Evolutionary conservation across 2,329 filamentous ascomycete species (phyloP).

Genomic region (Sordariomycetes sp.): DNA sequence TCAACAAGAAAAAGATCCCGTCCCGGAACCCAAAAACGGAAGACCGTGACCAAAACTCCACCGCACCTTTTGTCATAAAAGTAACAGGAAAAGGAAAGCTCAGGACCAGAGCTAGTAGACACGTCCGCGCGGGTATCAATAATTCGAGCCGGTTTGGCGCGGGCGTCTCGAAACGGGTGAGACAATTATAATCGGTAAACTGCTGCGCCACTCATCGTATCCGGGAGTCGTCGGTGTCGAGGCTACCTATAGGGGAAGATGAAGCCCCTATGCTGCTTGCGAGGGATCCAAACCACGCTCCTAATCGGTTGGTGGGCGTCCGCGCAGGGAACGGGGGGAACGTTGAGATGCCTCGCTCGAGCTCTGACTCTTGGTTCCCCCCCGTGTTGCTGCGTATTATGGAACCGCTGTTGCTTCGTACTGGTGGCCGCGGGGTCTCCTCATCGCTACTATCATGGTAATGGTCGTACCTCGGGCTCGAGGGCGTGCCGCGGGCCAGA

Average conservation of each 20-base stretch:
- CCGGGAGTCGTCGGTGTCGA: not conserved
- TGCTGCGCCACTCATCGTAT: not conserved
- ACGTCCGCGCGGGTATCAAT: conserved; percentile 3
- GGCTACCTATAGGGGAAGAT: not conserved
- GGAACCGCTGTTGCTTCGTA: not conserved
- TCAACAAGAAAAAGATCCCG: not conserved
- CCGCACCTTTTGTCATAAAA: conserved; percentile 2
- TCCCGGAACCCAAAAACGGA: not conserved
- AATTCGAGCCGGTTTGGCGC: not conserved
- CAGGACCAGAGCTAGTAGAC: not conserved
- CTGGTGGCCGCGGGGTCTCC: conserved; percentile 9
- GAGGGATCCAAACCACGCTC: conserved; percentile 1
- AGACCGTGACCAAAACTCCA: conserved; percentile 1
- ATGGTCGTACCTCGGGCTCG: conserved; percentile 40
- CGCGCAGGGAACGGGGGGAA: not conserved
- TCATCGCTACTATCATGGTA: conserved; percentile 43
- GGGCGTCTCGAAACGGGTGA: not conserved
- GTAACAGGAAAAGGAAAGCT: not conserved
- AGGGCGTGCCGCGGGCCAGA: conserved; percentile 42
- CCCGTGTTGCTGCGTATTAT: not conserved
- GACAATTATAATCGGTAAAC: not conserved
- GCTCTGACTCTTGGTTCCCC: not conserved
- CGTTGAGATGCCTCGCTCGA: not conserved
- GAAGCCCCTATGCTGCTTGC: not conserved
- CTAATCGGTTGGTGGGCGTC: not conserved